phyloP scores from a whole-genome alignment of 495 filamentous ascomycete species.

The Haplographium delicatum region DNA sequence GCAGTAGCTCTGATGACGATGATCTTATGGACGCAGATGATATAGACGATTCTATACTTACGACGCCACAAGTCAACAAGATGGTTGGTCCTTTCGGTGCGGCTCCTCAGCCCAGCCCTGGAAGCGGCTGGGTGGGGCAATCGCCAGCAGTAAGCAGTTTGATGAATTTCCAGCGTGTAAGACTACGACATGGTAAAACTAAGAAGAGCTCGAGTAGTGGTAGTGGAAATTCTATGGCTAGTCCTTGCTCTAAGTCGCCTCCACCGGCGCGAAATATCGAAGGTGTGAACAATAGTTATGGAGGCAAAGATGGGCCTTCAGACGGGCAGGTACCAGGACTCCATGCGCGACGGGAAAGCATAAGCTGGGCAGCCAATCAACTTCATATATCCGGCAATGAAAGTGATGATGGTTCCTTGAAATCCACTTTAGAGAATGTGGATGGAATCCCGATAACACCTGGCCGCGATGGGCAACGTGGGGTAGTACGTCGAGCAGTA shows the following conservation, averaged over 20 bases:
- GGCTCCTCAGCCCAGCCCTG: constrained; percentile 38
- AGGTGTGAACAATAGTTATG: constrained; percentile 44
- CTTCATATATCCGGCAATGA: constrained; percentile 75
- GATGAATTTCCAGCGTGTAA: constrained; percentile 68
- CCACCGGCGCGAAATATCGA: constrained; percentile 47
- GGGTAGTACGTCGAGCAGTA: constrained; percentile 63
- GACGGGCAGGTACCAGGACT: too few species aligned
- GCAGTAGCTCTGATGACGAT: constrained; percentile 67
- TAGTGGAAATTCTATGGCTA: constrained; percentile 65
- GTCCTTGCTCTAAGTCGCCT: constrained; percentile 58
- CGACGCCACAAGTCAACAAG: constrained; percentile 61
- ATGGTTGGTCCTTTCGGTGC: constrained; percentile 28
- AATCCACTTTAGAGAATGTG: constrained; percentile 39
- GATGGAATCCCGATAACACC: constrained; percentile 39
- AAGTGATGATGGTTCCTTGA: constrained; percentile 68
- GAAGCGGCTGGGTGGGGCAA: constrained; percentile 53
- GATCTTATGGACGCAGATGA: constrained; percentile 75
- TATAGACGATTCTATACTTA: constrained; percentile 69
- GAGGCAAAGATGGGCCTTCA: constrained; percentile 40
- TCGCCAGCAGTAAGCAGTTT: constrained; percentile 67
- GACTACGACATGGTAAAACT: constrained; percentile 48
- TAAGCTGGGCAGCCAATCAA: constrained; percentile 82
- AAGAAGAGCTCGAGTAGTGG: constrained; percentile 66
- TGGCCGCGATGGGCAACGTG: constrained; percentile 37
- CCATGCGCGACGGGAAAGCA: constrained; percentile 68